A percentile compares a stretch with the other conserved stretches of the same genome.
These are phyloP conservation scores for Chloris gayana DNA, from an alignment of 176 grass and related monocot species.

Conservation along the genomic window DNA sequence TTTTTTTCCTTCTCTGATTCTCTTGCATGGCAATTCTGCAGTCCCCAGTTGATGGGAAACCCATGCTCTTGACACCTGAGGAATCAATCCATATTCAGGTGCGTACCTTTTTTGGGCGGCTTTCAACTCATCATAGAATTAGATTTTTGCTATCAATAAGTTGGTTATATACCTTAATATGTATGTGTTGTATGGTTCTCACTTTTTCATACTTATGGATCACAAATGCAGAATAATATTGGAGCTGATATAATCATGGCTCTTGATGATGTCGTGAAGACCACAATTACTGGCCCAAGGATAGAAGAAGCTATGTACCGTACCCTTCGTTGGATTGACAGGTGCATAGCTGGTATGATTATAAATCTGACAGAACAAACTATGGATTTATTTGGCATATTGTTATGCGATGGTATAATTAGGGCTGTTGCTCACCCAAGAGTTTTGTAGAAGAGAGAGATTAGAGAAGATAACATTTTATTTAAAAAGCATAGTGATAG, in stretches of 20 bases:
- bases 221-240: constrained; percentile 87
- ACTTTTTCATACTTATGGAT: neutral
- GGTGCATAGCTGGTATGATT: constrained; percentile 89
- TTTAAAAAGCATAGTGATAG: neutral
- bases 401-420: neutral
- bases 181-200: neutral
- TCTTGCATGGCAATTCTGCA: constrained; percentile 37
- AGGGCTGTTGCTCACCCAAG: neutral
- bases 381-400: neutral
- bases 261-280: constrained; percentile 99
- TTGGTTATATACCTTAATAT: constrained; percentile 9
- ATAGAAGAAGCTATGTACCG: constrained; percentile 98
- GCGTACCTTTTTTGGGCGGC: constrained; percentile 16
- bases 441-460: neutral
- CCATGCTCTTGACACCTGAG: constrained; percentile 94
- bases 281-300: constrained; percentile 96
- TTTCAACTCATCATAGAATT: constrained; percentile 20
- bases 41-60: constrained; percentile 98
- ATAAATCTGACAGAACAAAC: constrained; percentile 21
- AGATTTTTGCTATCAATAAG: neutral
- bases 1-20: constrained; percentile 8
- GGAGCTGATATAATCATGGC: constrained; percentile 99
- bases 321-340: constrained; percentile 98
- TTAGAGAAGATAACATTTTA: neutral
- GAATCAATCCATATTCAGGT: constrained; percentile 98